A percentile compares a stretch with the other conserved stretches of the same genome.
Evolutionary conservation across 164 flowering plant genomes (phyloP).

Genomic region (Vitis rotundifolia): DNA sequence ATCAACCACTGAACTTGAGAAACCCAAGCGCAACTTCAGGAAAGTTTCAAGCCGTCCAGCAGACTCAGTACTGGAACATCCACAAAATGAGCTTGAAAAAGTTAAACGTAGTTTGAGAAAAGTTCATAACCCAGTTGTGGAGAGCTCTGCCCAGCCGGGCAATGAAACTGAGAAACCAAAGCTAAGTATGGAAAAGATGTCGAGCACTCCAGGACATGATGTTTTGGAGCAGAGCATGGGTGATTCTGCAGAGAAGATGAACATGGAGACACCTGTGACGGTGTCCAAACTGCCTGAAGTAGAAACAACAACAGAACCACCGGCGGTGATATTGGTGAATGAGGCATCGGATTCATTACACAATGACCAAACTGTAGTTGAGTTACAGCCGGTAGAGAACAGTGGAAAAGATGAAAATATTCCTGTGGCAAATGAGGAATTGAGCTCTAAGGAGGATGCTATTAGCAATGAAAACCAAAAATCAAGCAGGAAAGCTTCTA

Average conservation of each 20-base stretch:
- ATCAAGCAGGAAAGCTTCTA: conserved; percentile 48
- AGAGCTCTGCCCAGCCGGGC: conserved; percentile 38
- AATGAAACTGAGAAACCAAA: conserved; percentile 49
- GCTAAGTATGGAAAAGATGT: conserved; percentile 30
- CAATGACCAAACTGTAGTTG: conserved; percentile 26
- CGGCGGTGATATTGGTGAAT: conserved; percentile 1
- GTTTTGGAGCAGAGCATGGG: conserved; percentile 9
- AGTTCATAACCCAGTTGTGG: conserved; percentile 48
- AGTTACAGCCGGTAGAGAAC: conserved; percentile 37
- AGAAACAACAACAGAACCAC: conserved; percentile 24
- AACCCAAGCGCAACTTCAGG: conserved; percentile 49
- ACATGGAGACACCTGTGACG: conserved; percentile 25
- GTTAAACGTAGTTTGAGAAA: conserved; percentile 70
- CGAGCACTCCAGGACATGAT: conserved; percentile 25
- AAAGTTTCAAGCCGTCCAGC: conserved; percentile 43
- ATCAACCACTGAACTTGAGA: conserved; percentile 52
- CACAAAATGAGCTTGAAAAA: conserved; percentile 70
- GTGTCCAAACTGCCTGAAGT: conserved; percentile 23
- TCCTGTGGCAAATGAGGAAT: conserved; percentile 35
- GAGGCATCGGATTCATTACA: conserved; percentile 14
- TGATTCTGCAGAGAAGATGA: conserved; percentile 32
- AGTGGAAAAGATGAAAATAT: conserved; percentile 36
- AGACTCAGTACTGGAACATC: conserved; percentile 54
- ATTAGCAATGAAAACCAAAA: conserved; percentile 46
- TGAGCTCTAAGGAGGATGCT: conserved; percentile 46